Percentiles rank a stretch among this genome's conserved stretches.
Evolutionary conservation across 768 basidiomycete genomes (phyloP).

Genomic region (Sporobolomyces phaffii): DNA sequence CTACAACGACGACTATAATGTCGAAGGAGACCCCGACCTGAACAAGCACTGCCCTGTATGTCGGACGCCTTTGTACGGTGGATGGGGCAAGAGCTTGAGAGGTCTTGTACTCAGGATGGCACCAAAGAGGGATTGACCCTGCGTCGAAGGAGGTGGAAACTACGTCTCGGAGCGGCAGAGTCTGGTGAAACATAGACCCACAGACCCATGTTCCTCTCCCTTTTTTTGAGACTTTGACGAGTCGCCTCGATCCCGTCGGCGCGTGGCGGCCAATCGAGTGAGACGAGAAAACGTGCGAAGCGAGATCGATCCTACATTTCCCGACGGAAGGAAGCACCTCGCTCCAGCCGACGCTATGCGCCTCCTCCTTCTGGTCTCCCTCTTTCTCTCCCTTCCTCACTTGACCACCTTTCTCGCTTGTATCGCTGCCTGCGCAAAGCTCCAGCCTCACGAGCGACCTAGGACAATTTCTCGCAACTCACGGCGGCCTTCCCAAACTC

Average conservation of each 20-base stretch:
- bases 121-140: slow-evolving; percentile 6
- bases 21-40: slow-evolving; percentile 25
- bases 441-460: no score
- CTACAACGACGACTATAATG: background rate
- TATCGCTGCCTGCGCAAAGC: no score
- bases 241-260: no score
- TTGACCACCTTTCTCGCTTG: no score
- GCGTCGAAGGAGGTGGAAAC: no score
- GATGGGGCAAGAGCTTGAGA: slow-evolving; percentile 36
- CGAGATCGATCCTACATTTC: background rate
- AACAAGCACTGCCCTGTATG: slow-evolving; percentile 38
- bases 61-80: slow-evolving; percentile 30
- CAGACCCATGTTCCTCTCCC: no score
- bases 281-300: background rate
- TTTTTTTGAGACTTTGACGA: no score
- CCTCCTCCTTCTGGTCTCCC: background rate
- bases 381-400: no score
- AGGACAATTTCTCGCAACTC: no score
- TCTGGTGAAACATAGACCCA: background rate
- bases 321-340: background rate
- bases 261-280: background rate
- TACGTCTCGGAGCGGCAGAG: background rate
- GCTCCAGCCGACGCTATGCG: background rate
- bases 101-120: slow-evolving; percentile 35
- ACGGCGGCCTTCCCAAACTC: no score